Base-by-base conservation (phyloP, 805 yeast genomes). In the Scheffersomyces spartinae region DNA sequence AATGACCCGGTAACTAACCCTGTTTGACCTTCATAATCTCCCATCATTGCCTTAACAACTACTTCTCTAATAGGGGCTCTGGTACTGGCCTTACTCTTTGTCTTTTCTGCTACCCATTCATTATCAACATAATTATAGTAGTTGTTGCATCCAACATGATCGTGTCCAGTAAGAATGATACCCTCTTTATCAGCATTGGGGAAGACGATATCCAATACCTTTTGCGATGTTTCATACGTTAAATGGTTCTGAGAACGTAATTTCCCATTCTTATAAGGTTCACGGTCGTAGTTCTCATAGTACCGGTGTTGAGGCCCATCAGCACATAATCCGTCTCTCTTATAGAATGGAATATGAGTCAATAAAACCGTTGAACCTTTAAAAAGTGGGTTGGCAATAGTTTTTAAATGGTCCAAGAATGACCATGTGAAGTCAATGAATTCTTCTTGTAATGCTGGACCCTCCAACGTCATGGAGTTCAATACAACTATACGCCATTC, bases 31-130 rank as follows among this genome's bases (percentile, higher is more conserved):
- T 76, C 80, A 41, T 62, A 91, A 43, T 91, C 95, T 10, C 98
- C 98, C 97, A 91, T 91, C 74, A 88, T 80, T 10, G 95, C 73
- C 30, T 86, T 61, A 13, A 91, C 95, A 0, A 94, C 88, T 29
- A 81, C 58, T 50, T 88, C 97, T 29, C 73, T 62, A 9, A 84
- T 53, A 10, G 63, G 55, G n/a, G 45, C 41, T 11, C 42, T 49
- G 8, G 55, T 36, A 5, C 42, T 39, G 6, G 45, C 36, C 3
- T 15, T 18, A 1, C 36, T 38, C 20, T 47, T 45, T 3, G 45
- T 41, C 34, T 69, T 72, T 0, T 69, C 47, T 0, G 85, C 80
- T 5, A 49, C 61, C 93, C 93, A 80, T 10, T 56, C 51, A 11
- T 45, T 43, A 1, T 45, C 44, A 6, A 35, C 33, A 25, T 64